Conservation (phyloP, 2,329 filamentous ascomycete species). For the Colletotrichum karsti region DNA sequence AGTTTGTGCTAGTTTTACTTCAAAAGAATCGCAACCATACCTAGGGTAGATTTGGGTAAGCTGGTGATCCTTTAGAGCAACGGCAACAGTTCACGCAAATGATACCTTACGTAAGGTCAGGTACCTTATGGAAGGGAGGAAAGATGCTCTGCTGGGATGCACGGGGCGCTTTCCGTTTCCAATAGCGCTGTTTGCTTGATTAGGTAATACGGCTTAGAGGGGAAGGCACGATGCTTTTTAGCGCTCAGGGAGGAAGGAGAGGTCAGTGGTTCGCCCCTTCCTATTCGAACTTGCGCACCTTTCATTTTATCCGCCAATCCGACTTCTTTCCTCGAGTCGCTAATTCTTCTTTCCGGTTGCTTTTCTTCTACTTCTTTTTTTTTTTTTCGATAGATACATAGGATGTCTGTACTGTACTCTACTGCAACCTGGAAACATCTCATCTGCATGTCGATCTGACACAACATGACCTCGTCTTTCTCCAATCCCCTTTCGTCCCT, state of each 20-base stretch:
- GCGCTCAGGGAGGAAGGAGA: slow-evolving; percentile 1
- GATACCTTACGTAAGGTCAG: slow-evolving; percentile 25
- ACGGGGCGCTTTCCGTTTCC: neutral
- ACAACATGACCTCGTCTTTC: neutral
- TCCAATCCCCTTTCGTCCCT: neutral
- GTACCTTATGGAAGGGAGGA: neutral
- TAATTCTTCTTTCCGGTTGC: too few relatives aligned
- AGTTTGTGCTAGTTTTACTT: too few relatives aligned
- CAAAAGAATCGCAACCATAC: too few relatives aligned
- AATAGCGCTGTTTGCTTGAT: slow-evolving; percentile 1
- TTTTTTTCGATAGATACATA: too few relatives aligned
- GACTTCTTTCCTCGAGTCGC: too few relatives aligned
- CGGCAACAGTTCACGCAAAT: too few relatives aligned
- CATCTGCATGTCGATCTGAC: neutral
- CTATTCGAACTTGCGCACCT: neutral
- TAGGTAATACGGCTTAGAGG: neutral
- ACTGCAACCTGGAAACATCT: neutral
- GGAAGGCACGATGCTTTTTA: neutral
- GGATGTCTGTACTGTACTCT: too few relatives aligned
- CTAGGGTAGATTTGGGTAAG: too few relatives aligned
- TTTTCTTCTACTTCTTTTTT: too few relatives aligned
- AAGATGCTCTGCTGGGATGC: neutral
- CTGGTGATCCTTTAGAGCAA: too few relatives aligned
- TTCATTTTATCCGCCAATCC: too few relatives aligned
- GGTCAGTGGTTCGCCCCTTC: neutral